Percentiles rank a stretch among this genome's conserved stretches.
Conservation (phyloP, 108 stramenopile species). For the Nitzschia sp. region DNA sequence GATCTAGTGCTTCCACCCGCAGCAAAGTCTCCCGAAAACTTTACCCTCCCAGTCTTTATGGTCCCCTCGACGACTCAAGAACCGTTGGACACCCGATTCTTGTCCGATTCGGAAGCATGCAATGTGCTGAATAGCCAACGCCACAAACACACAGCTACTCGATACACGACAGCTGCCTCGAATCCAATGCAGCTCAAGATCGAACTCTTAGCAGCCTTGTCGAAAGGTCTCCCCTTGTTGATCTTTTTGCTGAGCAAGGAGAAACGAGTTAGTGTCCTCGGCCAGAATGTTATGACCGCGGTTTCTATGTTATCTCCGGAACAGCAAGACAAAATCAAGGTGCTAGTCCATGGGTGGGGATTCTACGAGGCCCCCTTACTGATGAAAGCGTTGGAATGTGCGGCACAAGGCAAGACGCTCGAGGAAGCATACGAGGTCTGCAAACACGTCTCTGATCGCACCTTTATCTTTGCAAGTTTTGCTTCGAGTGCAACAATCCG, state of each 20-base stretch:
- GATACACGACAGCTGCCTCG: constrained; percentile 33
- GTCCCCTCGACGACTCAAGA: constrained; percentile 24
- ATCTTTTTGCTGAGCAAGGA: constrained; percentile 17
- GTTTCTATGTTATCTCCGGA: constrained; percentile 29
- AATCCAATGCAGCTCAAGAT: constrained; percentile 46
- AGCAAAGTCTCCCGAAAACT: constrained; percentile 1
- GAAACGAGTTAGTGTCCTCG: constrained; percentile 33
- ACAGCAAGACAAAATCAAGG: constrained; percentile 23
- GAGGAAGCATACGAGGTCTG: constrained; percentile 19
- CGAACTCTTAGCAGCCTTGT: constrained; percentile 27
- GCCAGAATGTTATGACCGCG: constrained; percentile 27
- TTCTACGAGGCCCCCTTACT: constrained; percentile 27
- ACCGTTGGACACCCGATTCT: constrained; percentile 27
- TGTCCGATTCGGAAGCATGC: constrained; percentile 19
- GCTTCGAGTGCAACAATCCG: neutral
- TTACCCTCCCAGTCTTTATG: constrained; percentile 23
- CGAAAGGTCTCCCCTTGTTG: constrained; percentile 30
- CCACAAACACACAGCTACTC: constrained; percentile 22
- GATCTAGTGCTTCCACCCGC: constrained; percentile 3
- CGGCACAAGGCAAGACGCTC: constrained; percentile 13
- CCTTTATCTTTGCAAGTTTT: constrained; percentile 12
- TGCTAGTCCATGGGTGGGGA: constrained; percentile 34
- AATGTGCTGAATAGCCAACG: constrained; percentile 30
- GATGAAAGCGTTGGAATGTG: constrained; percentile 23
- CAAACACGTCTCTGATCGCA: constrained; percentile 12